Evolutionary conservation across 345 rosid species (phyloP), one percentile per base, ranked within the genome.

Genomic region (Eucalyptus shirleyi): DNA sequence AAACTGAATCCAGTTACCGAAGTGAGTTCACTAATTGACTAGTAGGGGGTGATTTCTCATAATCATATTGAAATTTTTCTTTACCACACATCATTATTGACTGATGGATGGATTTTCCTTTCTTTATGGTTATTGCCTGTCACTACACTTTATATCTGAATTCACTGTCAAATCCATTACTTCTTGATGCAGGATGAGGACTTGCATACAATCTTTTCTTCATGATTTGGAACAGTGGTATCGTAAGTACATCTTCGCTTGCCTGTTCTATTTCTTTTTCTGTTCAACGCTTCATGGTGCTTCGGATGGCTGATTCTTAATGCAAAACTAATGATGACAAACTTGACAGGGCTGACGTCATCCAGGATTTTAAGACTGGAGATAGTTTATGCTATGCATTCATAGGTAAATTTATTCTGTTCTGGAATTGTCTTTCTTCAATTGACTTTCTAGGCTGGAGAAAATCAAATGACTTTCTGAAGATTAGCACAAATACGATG

Each of bases 1-100:
- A 98, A 98, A 93, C 91, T 98, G 90, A 98, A 98, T 94, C 99
- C 99, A 19, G 98, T 96, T 86, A 98, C 99, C 65, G 99, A 98
- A 95, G 99, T 97, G 91, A 89, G 96, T 95, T 53, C 67, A 89
- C 92, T 44, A 88, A 91, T 62, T 88, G 37, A 80, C 60, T 89
- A 42, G 59, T 26, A 44, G 28, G 14, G 59, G n/a, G n/a, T 50
- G 81, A 51, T 24, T 16, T 72, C 9, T 45, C n/a, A 47, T n/a
- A 42, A 30, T 67, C 59, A 49, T 62, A 17, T 60, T 59, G 80
- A 34, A 28, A 19, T 26, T 13, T 87, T 60, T 87, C 50, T 40
- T 28, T 28, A 50, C 62, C 28, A 51, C 42, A 86, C 28, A 86
- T 56, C 49, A 34, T 51, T 40, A n/a, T 55, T 55, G 88, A 55